phyloP scores from a whole-genome alignment of 163 green algal species.

The Chlamydomonas reinhardtii region DNA sequence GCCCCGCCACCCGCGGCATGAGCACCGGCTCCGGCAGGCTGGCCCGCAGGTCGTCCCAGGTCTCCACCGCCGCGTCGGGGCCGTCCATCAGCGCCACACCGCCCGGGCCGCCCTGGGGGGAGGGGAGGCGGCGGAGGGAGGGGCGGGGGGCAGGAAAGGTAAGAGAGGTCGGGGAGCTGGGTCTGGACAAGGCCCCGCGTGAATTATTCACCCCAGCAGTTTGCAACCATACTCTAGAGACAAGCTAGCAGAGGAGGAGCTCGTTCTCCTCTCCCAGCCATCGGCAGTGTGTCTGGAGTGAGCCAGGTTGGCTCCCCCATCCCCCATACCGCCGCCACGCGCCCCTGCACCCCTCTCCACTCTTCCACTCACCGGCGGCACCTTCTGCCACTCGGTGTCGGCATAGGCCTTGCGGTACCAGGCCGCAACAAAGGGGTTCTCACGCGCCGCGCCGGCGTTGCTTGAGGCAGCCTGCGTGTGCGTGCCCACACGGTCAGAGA shows the following conservation, averaged over 20 bases:
- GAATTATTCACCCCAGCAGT: too few relatives aligned
- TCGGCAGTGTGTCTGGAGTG: too few relatives aligned
- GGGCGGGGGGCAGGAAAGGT: too few relatives aligned
- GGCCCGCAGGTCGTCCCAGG: conserved; percentile 52
- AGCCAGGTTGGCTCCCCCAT: too few relatives aligned
- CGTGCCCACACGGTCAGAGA: too few relatives aligned
- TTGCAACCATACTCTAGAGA: too few relatives aligned
- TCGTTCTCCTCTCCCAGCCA: too few relatives aligned
- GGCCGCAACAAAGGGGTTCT: conserved; percentile 54
- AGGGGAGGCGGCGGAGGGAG: neutral
- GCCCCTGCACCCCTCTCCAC: too few relatives aligned
- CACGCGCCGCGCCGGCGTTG: conserved; percentile 8
- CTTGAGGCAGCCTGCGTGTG: neutral
- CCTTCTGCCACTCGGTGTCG: conserved; percentile 41
- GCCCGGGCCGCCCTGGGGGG: conserved; percentile 13
- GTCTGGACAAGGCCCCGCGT: too few relatives aligned
- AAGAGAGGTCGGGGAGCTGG: too few relatives aligned
- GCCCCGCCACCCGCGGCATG: conserved; percentile 11
- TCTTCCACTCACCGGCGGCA: conserved; percentile 20
- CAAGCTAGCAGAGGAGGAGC: too few relatives aligned
- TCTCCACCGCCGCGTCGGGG: conserved; percentile 43
- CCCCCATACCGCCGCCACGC: too few relatives aligned
- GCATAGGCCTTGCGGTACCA: conserved; percentile 55
- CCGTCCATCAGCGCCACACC: conserved; percentile 47
- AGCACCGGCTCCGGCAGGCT: conserved; percentile 44